Conservation (phyloP, 2,329 filamentous ascomycete species). For the Leptosphaerulina australis region DNA sequence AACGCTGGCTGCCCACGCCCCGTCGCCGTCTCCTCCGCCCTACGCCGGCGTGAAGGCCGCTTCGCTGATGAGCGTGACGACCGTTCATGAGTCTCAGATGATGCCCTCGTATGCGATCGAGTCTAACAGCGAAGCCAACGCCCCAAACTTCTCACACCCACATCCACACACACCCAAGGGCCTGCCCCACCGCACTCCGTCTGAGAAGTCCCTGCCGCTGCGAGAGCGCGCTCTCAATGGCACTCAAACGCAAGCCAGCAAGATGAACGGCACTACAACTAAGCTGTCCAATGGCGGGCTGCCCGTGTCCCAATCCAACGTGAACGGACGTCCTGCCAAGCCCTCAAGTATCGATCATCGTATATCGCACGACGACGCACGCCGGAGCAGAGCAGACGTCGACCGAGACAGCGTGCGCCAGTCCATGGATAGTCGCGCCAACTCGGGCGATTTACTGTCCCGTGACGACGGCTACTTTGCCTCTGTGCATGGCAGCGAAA, state of each 20-base stretch:
- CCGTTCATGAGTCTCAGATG: conserved; percentile 46
- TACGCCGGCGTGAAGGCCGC: conserved; percentile 35
- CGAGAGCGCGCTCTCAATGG: conserved; percentile 38
- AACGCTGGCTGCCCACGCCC: conserved; percentile 36
- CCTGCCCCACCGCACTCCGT: conserved; percentile 34
- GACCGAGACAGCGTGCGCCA: conserved; percentile 30
- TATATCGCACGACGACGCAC: conserved; percentile 44
- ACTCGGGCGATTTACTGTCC: conserved; percentile 34
- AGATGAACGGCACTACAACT: conserved; percentile 43
- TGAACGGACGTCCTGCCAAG: no score
- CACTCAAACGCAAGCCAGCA: conserved; percentile 8
- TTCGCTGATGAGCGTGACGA: conserved; percentile 40
- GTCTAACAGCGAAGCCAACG: conserved; percentile 24
- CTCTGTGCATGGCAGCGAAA: conserved; percentile 44
- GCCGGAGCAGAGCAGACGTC: conserved; percentile 21
- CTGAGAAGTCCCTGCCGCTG: conserved; percentile 31
- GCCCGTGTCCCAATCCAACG: conserved; percentile 32
- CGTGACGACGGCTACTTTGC: conserved; percentile 57
- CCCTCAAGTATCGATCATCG: conserved; percentile 36
- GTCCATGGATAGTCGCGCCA: conserved; percentile 32
- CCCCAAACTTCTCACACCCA: conserved; percentile 19
- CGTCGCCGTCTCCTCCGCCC: conserved; percentile 35
- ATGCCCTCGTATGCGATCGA: conserved; percentile 61
- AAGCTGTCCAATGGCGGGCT: conserved; percentile 31
- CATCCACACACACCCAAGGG: conserved; percentile 44